Base-by-base conservation (phyloP, 129 eudicot genomes). In the Scalesia atractyloides region DNA sequence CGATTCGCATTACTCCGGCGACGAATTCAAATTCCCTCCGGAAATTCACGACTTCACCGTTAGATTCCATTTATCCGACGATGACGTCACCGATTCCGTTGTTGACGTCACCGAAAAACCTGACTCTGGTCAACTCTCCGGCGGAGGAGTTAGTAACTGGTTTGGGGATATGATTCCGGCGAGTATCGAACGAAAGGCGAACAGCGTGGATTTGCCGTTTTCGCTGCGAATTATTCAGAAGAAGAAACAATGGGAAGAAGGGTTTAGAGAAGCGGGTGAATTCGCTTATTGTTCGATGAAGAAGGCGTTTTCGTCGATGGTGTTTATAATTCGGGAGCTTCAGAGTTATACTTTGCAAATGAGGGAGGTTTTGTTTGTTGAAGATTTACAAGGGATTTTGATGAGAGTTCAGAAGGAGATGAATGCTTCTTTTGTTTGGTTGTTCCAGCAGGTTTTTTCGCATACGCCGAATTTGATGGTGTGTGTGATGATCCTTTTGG, bases 341-440 rank as follows among this genome's bases (percentile, higher is more conserved):
- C 99, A 95, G 20, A 81, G 97, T 68, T 95, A 76, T 69, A 83
- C 87, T 68, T 48, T 95, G 14, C 97, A 88, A 58, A 90, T 90
- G 99, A 78, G 97, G 52, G 89, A 90, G 53, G n/a, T 78, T 5
- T 65, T 90, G 66, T 85, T 73, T 60, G 83, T 81, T 16, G 96
- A 90, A 70, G 99, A 95, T 81, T 69, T 95, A 15, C 91, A 88
- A 14, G 96, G 62, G 37, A 85, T 90, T 50, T 79, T 90, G 14
- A 83, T 78, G 7, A 75, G 92, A 46, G 99, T 95, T 6, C 94
- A 88, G 62, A 79, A 72, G n/a, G 99, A 95, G 51, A 90, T 95
- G 96, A 86, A 90, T 67, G 97, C 94, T 1, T 90, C 99, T 2
- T 95, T 95, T 43, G 99, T 95, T 34, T 95, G 99, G 99, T 70